A percentile compares a stretch with the other conserved stretches of the same genome.
These are phyloP conservation scores for Talaromyces sp. DNA, from an alignment of 2,329 filamentous ascomycete genomes.

Conservation along the genomic window DNA sequence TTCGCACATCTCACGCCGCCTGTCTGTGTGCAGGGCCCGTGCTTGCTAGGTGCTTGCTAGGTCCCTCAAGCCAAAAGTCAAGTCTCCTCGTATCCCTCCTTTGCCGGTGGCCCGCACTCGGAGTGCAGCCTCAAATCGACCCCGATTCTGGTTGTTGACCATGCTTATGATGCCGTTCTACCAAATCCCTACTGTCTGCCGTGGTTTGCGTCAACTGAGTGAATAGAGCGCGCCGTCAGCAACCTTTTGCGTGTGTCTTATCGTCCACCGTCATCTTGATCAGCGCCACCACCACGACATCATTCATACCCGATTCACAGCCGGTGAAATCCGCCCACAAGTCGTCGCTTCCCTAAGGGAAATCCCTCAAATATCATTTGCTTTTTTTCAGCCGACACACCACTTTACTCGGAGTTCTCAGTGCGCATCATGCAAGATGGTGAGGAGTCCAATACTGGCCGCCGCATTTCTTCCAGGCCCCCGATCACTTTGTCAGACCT, in stretches of 20 bases:
- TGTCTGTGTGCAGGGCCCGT: background rate
- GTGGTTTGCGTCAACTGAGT: background rate
- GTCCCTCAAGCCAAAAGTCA: background rate
- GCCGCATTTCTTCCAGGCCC: background rate
- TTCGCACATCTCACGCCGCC: background rate
- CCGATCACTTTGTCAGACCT: background rate
- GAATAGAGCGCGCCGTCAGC: background rate
- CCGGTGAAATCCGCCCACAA: background rate
- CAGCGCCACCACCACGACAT: background rate
- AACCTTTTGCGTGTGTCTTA: background rate
- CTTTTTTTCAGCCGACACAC: too few species aligned
- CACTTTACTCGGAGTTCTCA: constrained; percentile 7
- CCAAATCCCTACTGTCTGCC: background rate
- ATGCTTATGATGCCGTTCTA: background rate
- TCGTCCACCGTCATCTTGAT: background rate
- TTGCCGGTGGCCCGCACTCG: background rate
- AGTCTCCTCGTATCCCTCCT: background rate
- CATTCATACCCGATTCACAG: background rate
- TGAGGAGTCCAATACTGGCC: constrained; percentile 16
- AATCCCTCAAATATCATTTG: background rate
- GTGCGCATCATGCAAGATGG: constrained; percentile 29
- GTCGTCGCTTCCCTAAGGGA: background rate
- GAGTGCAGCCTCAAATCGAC: background rate
- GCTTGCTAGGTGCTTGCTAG: background rate
- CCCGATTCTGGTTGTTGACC: background rate